Evolutionary conservation across 371 early-diverging fungal genomes (phyloP), one percentile per base, ranked within the genome.

Genomic region (Rhizopus stolonifer): DNA sequence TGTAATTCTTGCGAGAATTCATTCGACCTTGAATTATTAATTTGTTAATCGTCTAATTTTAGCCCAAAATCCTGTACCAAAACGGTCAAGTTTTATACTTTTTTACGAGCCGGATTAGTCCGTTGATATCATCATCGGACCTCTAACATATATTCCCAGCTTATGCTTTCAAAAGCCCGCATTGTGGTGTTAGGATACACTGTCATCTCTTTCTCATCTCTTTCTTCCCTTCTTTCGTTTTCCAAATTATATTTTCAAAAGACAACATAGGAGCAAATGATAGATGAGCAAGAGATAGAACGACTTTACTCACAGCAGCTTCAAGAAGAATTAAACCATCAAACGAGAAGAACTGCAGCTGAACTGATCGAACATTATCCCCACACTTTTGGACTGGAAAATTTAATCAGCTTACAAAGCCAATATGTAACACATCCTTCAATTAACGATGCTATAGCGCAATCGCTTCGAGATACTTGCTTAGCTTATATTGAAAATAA

Each of bases 361-460:
- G 57, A 62, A 17, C 67, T 71, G 21, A 67, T 75, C 34, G 70
- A 69, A 50, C 33, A 52, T 1, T 69, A 53, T 26, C 72, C 76
- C 31, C 47, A 57, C 13, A 56, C 67, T 40, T 75, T 75, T 50
- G 76, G 72, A 17, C 47, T 75, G 13, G 67, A 75, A 19, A 58
- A 55, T n/a, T 46, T 75, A 13, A 65, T 75, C 23, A 49, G 56
- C 5, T 49, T 52, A 49, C 60, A 64, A 36, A 39, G 49, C 39
- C 43, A 51, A 17, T 56, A 56, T 19, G 33, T 55, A 23, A 26
- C 56, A 24, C 22, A 42, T 8, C 42, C 10, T 9, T 50, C 62
- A 0, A 58, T 65, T 2, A 53, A 60, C 14, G 70, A 75, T 25
- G 56, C 58, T 33, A 49, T 75, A 24, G 58, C 68, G 18, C 58